phyloP scores from a whole-genome alignment of 225 moss, liverwort and hornwort species.

The Antitrichia curtipendula region DNA sequence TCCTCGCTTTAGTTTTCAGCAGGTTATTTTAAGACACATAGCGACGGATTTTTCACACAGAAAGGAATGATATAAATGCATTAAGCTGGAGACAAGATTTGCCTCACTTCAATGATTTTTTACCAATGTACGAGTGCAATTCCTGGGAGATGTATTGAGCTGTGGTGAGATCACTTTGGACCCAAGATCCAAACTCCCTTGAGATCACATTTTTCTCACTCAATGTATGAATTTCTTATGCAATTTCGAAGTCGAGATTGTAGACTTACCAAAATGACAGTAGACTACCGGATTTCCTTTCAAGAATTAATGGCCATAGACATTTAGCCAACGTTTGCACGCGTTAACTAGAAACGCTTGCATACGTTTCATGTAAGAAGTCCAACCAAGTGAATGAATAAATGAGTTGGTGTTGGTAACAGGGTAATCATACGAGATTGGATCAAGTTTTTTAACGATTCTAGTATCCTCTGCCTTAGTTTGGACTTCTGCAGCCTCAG shows the following conservation, averaged over 20 bases:
- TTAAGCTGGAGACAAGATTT: neutral
- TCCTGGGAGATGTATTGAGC: neutral
- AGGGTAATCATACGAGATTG: neutral
- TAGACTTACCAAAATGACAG: neutral
- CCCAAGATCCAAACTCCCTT: no score
- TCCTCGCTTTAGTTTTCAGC: neutral
- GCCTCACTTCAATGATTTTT: neutral
- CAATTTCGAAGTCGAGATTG: neutral
- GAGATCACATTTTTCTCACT: neutral
- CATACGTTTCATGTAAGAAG: neutral
- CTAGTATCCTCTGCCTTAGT: neutral
- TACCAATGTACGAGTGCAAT: neutral
- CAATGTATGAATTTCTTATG: neutral
- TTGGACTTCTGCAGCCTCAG: no score
- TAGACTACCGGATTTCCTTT: neutral
- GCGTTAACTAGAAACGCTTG: neutral
- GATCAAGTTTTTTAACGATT: neutral
- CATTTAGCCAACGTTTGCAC: neutral
- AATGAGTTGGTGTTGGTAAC: neutral
- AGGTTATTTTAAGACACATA: no score
- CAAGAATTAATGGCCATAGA: neutral
- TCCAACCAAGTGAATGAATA: neutral
- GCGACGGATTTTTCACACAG: no score
- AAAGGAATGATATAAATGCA: neutral
- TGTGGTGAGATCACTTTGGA: neutral